Evolutionary conservation across 1,139 yeast species (phyloP), one percentile per base, ranked within the genome.

Genomic region (Geotrichum fermentans): DNA sequence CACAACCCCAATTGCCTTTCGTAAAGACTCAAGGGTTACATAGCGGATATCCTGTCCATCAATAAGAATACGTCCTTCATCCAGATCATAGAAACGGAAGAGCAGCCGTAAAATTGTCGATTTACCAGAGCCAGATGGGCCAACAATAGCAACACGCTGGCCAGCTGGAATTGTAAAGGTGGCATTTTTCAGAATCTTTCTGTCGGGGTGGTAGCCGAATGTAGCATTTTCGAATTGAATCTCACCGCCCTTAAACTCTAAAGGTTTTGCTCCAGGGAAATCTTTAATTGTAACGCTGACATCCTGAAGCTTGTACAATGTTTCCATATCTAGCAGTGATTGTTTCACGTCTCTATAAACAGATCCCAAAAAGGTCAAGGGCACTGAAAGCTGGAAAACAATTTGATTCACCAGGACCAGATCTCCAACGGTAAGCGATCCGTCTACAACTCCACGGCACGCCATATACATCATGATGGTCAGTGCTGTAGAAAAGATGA

Each of bases 381-480:
- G 98, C 14, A 92, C 95, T 33, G 96, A 85, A 46, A 92, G 75
- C 70, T 92, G 99, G 73, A 92, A 92, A 8, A 92, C 97, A 51
- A 94, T 74, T 68, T 94, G 98, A 66, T 94, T 94, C 56, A 92
- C 90, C 55, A 94, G 74, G 11, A 92, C 98, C 61, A 92, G 73
- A 64, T 92, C 98, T 56, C 99, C 99, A 14, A 94, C 97, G 1
- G 95, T 83, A 52, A 92, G 72, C 1, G 79, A 69, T 0, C 97
- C 97, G 2, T 77, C 69, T 11, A 88, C 81, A n/a, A 92, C 94
- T 22, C 97, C 97, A 53, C 80, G 80, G 61, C 97, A 89, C 13
- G 97, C 97, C 96, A 92, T 83, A 65, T 86, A 92, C 98, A 92
- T 94, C 95, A 94, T 92, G 1, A 83, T 89, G 1, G 98, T 92